These are phyloP conservation scores for Candida wancherniae DNA, from an alignment of 805 yeast genomes.

Conservation along the genomic window DNA sequence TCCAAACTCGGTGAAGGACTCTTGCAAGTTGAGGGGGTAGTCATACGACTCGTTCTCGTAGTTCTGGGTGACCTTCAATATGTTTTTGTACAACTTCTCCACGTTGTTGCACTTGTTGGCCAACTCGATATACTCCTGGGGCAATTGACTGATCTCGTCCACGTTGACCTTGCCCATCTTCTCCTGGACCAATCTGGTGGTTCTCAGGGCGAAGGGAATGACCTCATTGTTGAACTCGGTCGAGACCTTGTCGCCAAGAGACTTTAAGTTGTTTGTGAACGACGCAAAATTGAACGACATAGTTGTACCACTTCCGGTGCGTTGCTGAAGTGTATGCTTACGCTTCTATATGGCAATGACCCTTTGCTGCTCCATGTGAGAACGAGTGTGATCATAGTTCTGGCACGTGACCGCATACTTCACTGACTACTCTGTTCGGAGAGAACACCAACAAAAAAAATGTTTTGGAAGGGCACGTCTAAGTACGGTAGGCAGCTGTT, in stretches of 20 bases:
- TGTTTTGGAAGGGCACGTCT: no score
- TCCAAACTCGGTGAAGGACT: conserved; percentile 70
- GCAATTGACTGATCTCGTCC: conserved; percentile 73
- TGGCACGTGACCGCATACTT: no score
- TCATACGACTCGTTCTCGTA: conserved; percentile 79
- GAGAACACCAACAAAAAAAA: no score
- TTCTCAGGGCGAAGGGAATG: conserved; percentile 70
- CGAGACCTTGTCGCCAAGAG: conserved; percentile 41
- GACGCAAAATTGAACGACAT: conserved; percentile 42
- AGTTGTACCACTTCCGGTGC: no score
- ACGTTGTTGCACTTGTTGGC: conserved; percentile 37
- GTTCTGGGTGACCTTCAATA: conserved; percentile 40
- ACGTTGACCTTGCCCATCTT: conserved; percentile 61
- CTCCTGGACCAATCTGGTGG: conserved; percentile 75
- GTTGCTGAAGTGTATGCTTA: no score
- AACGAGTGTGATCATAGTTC: no score
- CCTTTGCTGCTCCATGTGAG: no score
- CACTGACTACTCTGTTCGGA: no score
- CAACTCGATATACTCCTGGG: conserved; percentile 65
- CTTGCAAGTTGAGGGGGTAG: conserved; percentile 72
- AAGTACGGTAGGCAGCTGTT: no score
- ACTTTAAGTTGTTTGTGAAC: conserved; percentile 39
- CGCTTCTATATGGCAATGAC: no score
- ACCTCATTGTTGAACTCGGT: conserved; percentile 51
- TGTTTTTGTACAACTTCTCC: conserved; percentile 39